Evolutionary conservation across 345 rosid genomes (phyloP), one percentile per base, ranked within the genome.

Genomic region (Excoecaria cochinchinensis): DNA sequence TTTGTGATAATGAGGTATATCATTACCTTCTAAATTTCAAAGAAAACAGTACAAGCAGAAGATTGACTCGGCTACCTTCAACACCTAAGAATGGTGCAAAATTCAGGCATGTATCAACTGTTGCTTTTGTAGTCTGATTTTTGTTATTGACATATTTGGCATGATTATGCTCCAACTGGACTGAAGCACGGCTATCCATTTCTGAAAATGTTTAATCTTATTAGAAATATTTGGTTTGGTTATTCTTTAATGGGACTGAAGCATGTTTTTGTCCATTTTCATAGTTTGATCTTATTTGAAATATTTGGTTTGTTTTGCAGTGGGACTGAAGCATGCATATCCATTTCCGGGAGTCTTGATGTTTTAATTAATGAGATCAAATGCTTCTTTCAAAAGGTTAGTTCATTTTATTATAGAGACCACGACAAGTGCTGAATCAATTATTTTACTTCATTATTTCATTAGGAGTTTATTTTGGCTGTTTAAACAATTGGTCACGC

Each of bases 301-400:
- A 70, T 42, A 38, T 31, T 77, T 53, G 70, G 24, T 36, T 77
- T 67, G 42, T 39, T 44, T 79, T 80, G 58, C 86, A 92, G 99
- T 68, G 98, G 99, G 47, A 90, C 94, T 39, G 98, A 92, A 84
- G 91, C 86, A 58, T 82, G 77, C 72, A 70, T 95, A 47, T 82
- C 82, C 78, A 75, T 86, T 53, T 82, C 79, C 68, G 97, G 81
- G 80, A 84, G 87, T 60, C 46, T 62, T 67, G 90, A 87, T 39
- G 74, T 65, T 83, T 81, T 92, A 55, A 76, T 69, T 72, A 79
- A 78, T 21, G 89, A 79, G 13, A 81, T 90, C 72, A 69, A 71
- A 46, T 10, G 63, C 82, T 90, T 87, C 76, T 77, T 89, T 79
- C 87, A 62, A 59, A 95, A 92, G 99, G 99, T 95, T 56, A 73